Base-by-base conservation (phyloP, 257 asterid species). In the Capsicum rhomboideum region DNA sequence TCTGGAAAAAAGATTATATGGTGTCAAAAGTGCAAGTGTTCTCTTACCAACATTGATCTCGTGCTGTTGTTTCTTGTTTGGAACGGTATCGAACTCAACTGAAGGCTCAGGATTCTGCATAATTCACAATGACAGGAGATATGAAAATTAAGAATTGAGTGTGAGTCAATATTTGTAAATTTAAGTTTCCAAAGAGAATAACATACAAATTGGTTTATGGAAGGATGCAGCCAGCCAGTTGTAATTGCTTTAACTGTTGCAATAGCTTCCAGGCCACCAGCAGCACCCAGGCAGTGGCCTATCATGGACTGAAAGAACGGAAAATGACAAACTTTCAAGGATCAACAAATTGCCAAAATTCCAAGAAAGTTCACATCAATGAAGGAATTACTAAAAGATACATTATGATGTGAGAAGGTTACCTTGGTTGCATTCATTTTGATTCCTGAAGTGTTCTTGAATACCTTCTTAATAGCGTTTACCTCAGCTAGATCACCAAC, bases 221-320 rank as follows among this genome's bases (percentile, higher is more conserved):
- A 87, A 53, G 99, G 98, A 89, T 95, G 99, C 82, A 95, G 91
- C 99, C 99, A 95, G 86, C 99, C 99, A 4, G 97, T 92, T 61
- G 94, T 95, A 63, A 92, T 88, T 82, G 99, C 97, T 90, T 94
- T 94, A 54, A 95, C 89, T 44, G 98, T 87, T 61, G 99, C 99
- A 83, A 95, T 95, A 84, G 99, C 98, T 91, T 95, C 99, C 86
- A 95, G 88, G 80, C 99, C 99, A 86, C 99, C 99, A 79, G 99
- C 97, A 85, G 98, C 99, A 82, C 98, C 99, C 44, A 95, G 95
- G 85, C 98, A 95, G 83, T 95, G 99, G 68, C 99, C 99, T 79
- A 95, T 95, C 99, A 95, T 95, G 58, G 99, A 95, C 99, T 95
- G 97, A 31, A 23, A 64, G 29, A n/a, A 66, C 49, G 84, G 52